These are phyloP conservation scores for Polyporus tsugae DNA, from an alignment of 1,284 basidiomycete species.

Conservation along the genomic window DNA sequence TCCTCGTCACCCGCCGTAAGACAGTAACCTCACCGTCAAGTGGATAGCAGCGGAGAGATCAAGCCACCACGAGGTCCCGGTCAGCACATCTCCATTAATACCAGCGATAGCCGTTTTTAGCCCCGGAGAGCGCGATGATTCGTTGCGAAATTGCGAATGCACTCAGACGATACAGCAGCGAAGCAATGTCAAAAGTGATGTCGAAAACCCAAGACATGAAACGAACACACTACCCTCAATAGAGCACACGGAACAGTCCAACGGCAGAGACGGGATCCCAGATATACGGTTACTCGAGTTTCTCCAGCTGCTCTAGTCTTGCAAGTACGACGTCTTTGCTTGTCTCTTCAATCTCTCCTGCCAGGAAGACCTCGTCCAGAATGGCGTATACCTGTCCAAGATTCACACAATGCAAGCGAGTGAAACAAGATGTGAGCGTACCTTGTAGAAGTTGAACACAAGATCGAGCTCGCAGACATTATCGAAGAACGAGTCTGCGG, in stretches of 20 bases:
- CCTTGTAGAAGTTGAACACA: conserved; percentile 99
- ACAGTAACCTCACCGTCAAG: background rate
- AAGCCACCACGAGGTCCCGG: background rate
- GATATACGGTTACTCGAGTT: conserved; percentile 70
- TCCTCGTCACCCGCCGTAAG: background rate
- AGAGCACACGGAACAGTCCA: background rate
- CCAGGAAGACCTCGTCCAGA: conserved; percentile 98
- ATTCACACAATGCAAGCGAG: background rate
- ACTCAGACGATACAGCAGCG: background rate
- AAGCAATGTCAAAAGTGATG: background rate
- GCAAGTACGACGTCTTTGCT: conserved; percentile 94
- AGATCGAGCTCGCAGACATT: conserved; percentile 98
- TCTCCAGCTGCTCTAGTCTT: conserved; percentile 90
- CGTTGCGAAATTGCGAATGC: background rate
- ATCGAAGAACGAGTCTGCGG: conserved; percentile 94
- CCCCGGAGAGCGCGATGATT: background rate
- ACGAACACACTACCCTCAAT: background rate
- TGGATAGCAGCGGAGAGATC: background rate
- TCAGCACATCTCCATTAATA: background rate
- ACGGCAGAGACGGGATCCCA: background rate
- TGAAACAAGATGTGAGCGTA: conserved; percentile 37
- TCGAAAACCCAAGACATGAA: background rate
- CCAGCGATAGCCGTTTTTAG: background rate
- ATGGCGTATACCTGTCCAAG: conserved; percentile 89
- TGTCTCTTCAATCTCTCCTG: conserved; percentile 98